Conservation (phyloP, 805 yeast species). For the Barnettozyma californica region DNA sequence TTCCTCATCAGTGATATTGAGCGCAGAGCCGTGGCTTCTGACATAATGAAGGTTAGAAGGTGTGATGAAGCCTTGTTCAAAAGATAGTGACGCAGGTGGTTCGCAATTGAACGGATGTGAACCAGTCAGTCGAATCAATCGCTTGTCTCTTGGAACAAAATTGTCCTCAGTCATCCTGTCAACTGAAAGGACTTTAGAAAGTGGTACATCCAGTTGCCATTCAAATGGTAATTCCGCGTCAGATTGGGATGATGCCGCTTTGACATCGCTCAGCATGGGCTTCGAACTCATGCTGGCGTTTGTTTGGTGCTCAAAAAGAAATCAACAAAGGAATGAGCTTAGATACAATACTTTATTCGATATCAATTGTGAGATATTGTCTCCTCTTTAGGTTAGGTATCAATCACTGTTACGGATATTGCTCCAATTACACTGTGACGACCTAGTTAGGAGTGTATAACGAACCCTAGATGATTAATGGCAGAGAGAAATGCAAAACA, state of each 20-base stretch:
- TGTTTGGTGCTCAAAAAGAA: too few relatives aligned
- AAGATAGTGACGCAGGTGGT: slow-evolving; percentile 26
- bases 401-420: too few relatives aligned
- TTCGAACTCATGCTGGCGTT: too few relatives aligned
- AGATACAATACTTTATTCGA: too few relatives aligned
- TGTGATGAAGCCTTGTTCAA: slow-evolving; percentile 28
- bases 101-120: slow-evolving; percentile 32
- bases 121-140: slow-evolving; percentile 29
- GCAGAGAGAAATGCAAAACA: too few relatives aligned
- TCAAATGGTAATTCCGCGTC: background rate
- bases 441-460: too few relatives aligned
- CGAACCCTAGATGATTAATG: too few relatives aligned
- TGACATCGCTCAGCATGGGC: background rate
- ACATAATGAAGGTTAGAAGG: slow-evolving; percentile 30
- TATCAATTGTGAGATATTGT: too few relatives aligned
- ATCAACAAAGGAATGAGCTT: too few relatives aligned
- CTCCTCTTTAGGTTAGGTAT: too few relatives aligned
- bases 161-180: slow-evolving; percentile 28
- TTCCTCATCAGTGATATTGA: slow-evolving; percentile 18
- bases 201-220: slow-evolving; percentile 10
- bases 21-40: slow-evolving; percentile 32
- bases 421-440: too few relatives aligned
- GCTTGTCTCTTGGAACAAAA: slow-evolving; percentile 28
- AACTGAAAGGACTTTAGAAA: slow-evolving; percentile 17
- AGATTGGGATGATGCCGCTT: background rate